phyloP scores from a whole-genome alignment of 257 asterid species.

The Jacaranda copaia region DNA sequence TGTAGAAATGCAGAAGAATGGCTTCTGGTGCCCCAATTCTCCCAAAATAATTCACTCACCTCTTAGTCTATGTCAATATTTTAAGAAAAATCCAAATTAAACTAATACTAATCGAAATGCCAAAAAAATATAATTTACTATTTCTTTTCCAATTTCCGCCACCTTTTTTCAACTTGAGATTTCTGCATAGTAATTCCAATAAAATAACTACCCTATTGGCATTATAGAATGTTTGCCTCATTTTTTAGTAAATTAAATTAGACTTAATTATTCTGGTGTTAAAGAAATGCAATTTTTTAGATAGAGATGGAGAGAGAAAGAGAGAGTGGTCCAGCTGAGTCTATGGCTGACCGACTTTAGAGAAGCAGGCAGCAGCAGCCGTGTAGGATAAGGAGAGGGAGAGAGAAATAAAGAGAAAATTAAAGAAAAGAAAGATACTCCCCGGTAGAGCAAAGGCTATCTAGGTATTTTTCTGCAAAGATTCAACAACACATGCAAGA shows the following conservation, averaged over 20 bases:
- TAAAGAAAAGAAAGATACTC: constrained; percentile 41
- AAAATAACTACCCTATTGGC: constrained; percentile 1
- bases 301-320: constrained; percentile 40
- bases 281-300: neutral
- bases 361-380: constrained; percentile 52
- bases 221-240: constrained; percentile 35
- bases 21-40: too few relatives aligned
- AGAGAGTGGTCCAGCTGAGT: constrained; percentile 78
- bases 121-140: neutral
- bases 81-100: too few relatives aligned
- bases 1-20: too few relatives aligned
- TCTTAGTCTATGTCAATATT: too few relatives aligned
- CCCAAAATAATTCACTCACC: too few relatives aligned
- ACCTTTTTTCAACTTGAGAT: neutral
- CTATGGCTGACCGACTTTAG: constrained; percentile 79
- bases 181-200: neutral
- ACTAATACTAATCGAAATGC: neutral
- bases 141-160: neutral
- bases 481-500: constrained; percentile 52
- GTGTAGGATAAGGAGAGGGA: constrained; percentile 54
- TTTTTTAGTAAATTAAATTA: neutral
- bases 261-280: constrained; percentile 22
- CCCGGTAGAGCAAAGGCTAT: constrained; percentile 39
- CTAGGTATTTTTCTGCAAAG: constrained; percentile 56
- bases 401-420: constrained; percentile 30